Conservation (phyloP, 768 basidiomycete genomes). For the Amylocystis lapponica region DNA sequence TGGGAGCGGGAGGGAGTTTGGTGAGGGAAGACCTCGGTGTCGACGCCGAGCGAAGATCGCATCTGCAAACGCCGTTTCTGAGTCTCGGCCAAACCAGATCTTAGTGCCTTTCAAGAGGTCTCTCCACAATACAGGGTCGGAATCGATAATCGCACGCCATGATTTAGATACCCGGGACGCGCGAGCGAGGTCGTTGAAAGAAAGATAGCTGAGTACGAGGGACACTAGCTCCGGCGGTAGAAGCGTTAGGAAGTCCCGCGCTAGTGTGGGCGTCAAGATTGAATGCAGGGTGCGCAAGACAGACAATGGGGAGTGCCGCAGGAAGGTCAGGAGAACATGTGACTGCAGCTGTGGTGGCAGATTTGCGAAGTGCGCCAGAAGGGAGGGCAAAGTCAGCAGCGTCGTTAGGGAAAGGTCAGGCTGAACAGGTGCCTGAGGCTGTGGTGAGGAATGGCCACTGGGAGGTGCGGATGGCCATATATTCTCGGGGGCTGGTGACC, state of each 20-base stretch:
- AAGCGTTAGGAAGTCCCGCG: slow-evolving; percentile 89
- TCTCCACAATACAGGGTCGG: slow-evolving; percentile 85
- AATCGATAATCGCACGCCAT: slow-evolving; percentile 91
- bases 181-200: slow-evolving; percentile 75
- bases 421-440: slow-evolving; percentile 62
- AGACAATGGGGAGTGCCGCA: slow-evolving; percentile 87
- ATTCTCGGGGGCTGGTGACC: slow-evolving; percentile 69
- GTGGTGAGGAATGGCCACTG: slow-evolving; percentile 69
- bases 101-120: slow-evolving; percentile 78
- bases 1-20: slow-evolving; percentile 57
- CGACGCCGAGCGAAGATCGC: slow-evolving; percentile 60
- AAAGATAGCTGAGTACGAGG: slow-evolving; percentile 79
- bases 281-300: slow-evolving; percentile 87
- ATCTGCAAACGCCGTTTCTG: slow-evolving; percentile 74
- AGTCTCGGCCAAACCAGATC: slow-evolving; percentile 86
- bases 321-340: slow-evolving; percentile 86
- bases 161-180: slow-evolving; percentile 85
- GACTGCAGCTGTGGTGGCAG: slow-evolving; percentile 85
- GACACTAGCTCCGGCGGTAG: slow-evolving; percentile 92
- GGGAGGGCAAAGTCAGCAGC: slow-evolving; percentile 77
- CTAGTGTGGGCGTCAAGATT: slow-evolving; percentile 84
- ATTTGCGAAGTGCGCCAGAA: slow-evolving; percentile 74
- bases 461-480: slow-evolving; percentile 81
- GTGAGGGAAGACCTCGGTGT: slow-evolving; percentile 32
- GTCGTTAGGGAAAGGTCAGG: slow-evolving; percentile 80